Evolutionary conservation across 805 yeast species (phyloP), one percentile per base, ranked within the genome.

Genomic region (Saccharomycopsis microspora): DNA sequence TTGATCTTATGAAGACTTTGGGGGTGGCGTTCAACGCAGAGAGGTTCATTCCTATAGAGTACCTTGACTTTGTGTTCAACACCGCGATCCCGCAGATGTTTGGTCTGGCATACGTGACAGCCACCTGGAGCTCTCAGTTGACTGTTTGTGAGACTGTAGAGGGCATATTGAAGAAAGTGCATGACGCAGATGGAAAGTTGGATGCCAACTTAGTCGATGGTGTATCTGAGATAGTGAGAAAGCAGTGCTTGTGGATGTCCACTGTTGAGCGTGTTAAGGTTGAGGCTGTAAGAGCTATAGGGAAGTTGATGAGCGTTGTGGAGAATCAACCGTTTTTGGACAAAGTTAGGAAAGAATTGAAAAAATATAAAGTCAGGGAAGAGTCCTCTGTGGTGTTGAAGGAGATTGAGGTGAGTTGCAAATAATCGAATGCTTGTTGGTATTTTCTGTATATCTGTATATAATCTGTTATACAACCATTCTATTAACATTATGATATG

Each of bases 41-140:
- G 4, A 11, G 35, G 5, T 53, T 53, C 4, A 57, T 61, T 4
- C 46, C 50, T 3, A 40, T 2, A 54, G 57, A 43, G 49, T 59
- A 29, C 30, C 34, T 5, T 56, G 50, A 0, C 42, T 64, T 8
- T 43, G 66, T 70, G 49, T 59, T 68, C 2, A 51, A 66, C 51
- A 53, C 55, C 7, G 41, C 59, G 37, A 51, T 64, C 46, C 44
- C 48, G 4, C 41, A 49, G 3, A 54, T 69, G 59, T 63, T 60
- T 58, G 57, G 55, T 32, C 51, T 59, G 46, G 42, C 60, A 45
- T 46, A 44, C 28, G 42, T 63, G 34, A 45, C 67, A 1, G 64
- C 66, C 44, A 74, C 85, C 1, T 83, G 90, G 90, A 71, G 82
- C 55, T 69, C 81, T 1, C 76, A 78, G 54, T 50, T 71, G 1